Evolutionary conservation across 768 basidiomycete species (phyloP), one percentile per base, ranked within the genome.

Genomic region (Lactarius evosmus): DNA sequence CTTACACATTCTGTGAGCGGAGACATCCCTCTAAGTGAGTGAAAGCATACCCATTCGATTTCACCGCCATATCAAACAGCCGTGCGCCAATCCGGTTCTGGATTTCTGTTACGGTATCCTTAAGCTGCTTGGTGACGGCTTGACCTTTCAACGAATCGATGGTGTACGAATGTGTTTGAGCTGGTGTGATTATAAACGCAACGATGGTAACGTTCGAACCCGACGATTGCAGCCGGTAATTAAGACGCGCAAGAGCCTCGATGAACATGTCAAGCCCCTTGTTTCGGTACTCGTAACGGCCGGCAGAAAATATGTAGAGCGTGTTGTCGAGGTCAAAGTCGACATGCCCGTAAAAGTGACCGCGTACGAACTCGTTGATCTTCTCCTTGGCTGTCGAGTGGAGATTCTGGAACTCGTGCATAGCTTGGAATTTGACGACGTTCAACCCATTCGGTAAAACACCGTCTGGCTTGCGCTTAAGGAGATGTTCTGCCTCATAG

Each of bases 181-280:
- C 97, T 25, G 97, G 97, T 91, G 97, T 96, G 76, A 99, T 98
- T 75, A 99, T 93, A 80, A 99, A 99, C 0, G 97, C 97, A 51
- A 99, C 92, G 60, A 98, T 87, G 7, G 97, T 98, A 53, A 85
- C 83, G 66, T 81, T 84, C 17, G 91, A 89, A 22, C 84, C 85
- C 19, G 78, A 71, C 65, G 83, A 78, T 72, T 87, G 82, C 38
- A 90, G 78, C 34, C 82, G 82, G 72, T 80, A 78, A 73, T 90
- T 90, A 57, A 90, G 79, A 62, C 96, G 92, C 32, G 96, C 97
- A 61, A 99, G 85, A 19, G 89, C 83, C 77, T 99, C 97, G 69
- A 99, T 96, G 74, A 98, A 99, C 96, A 99, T 97, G 74, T 99
- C 97, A 33, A 98, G 95, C 61, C 97, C 97, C 79, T 99, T 99